Evolutionary conservation across 352 stramenopile genomes (phyloP).

Genomic region (Globisporangium camurandrum): DNA sequence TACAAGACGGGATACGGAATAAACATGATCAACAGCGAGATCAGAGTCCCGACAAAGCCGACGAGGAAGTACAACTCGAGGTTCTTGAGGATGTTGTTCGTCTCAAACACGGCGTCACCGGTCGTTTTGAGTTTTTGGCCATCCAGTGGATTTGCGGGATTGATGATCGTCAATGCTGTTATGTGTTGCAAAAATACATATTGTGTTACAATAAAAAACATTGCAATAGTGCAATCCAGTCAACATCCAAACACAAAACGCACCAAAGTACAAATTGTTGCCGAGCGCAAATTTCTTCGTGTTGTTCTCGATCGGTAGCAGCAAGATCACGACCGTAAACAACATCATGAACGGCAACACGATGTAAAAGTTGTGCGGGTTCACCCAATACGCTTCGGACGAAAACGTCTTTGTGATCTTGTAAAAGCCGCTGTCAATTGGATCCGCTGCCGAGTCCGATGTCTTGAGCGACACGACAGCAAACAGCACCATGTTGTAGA

Average conservation of each 20-base stretch:
- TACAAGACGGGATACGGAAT: constrained; percentile 61
- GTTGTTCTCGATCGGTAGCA: constrained; percentile 50
- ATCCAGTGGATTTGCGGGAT: constrained; percentile 31
- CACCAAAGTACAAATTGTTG: constrained; percentile 60
- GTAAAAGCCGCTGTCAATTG: constrained; percentile 30
- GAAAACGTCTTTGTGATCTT: constrained; percentile 44
- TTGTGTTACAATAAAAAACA: no score
- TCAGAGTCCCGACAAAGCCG: constrained; percentile 35
- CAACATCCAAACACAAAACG: neutral
- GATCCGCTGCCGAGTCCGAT: constrained; percentile 18
- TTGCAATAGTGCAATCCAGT: no score
- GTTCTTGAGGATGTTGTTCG: constrained; percentile 41
- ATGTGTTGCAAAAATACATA: no score
- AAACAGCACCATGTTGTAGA: constrained; percentile 66
- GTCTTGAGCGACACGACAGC: constrained; percentile 23
- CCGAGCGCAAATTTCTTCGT: constrained; percentile 61
- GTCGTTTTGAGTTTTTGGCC: constrained; percentile 26
- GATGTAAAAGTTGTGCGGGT: constrained; percentile 36
- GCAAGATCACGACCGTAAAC: constrained; percentile 44
- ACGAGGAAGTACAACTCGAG: constrained; percentile 43
- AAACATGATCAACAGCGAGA: constrained; percentile 47
- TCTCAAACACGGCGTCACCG: constrained; percentile 26
- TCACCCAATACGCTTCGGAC: constrained; percentile 39
- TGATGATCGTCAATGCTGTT: constrained; percentile 56
- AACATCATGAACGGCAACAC: constrained; percentile 49